Evolutionary conservation across 371 early-diverging fungal species (phyloP), one percentile per base, ranked within the genome.

Genomic region (Syncephalastrum monosporum): DNA sequence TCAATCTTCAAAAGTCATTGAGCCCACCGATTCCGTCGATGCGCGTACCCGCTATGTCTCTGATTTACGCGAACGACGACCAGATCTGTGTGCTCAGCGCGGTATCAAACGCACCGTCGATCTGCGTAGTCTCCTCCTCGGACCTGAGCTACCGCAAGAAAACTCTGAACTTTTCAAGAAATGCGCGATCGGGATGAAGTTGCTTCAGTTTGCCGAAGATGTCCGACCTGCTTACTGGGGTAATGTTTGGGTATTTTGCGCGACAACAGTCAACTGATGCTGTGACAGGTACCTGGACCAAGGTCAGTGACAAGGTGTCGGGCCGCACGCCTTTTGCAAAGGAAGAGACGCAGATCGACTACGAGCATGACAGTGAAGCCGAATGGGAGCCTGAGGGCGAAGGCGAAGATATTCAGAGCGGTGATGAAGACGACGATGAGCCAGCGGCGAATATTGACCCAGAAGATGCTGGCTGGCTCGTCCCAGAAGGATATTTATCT

Each of bases 321-420:
- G 87, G 85, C 4, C 74, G 86, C 16, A 66, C 74, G 0, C 90
- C 90, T 6, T 82, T 92, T 69, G 77, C 72, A 25, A 69, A 65
- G 50, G 94, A 94, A 52, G 67, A 74, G 1, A 69, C 56, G 4
- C 44, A 74, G 24, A 50, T 95, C 2, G 90, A 95, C 53, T 95
- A 95, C 54, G 91, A 90, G 3, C 75, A 88, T 50, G 93, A 95
- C 61, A 90, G 90, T 65, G 94, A 93, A 51, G 90, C 85, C 0
- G 95, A 94, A 69, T 95, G 95, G 95, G 92, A 91, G 25, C 90
- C 86, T 21, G 94, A 92, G 27, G 94, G 90, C 16, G 91, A 91
- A 59, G 95, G 95, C 14, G 95, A 94, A 60, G 93, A 93, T 47
- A 63, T 90, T 17, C 82, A 81, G 50, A 89, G 89, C 59, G 91